Evolutionary conservation across 495 filamentous ascomycete species (phyloP).

Genomic region (Talaromyces nanjingensis): DNA sequence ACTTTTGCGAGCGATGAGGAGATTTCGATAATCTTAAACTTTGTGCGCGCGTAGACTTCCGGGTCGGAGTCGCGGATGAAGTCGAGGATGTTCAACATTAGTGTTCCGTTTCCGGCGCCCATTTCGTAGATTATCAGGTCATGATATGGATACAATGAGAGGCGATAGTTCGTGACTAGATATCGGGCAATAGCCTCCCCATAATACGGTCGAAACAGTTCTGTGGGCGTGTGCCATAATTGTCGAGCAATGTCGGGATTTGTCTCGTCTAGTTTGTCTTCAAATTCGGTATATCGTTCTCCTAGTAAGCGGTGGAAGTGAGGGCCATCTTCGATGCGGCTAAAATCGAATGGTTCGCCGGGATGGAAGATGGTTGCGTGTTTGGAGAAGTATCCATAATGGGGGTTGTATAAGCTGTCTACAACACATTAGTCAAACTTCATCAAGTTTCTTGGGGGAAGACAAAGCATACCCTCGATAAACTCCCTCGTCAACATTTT

Average conservation of each 20-base stretch:
- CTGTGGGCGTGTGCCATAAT: slow-evolving; percentile 97
- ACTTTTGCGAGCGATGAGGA: slow-evolving; percentile 68
- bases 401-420: slow-evolving; percentile 96
- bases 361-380: slow-evolving; percentile 94
- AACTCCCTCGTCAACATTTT: slow-evolving; percentile 98
- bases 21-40: slow-evolving; percentile 95
- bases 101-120: slow-evolving; percentile 92
- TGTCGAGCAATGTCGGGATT: slow-evolving; percentile 71
- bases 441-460: slow-evolving; percentile 5
- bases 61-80: slow-evolving; percentile 87
- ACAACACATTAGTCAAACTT: background rate
- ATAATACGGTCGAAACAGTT: slow-evolving; percentile 94
- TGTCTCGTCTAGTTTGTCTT: slow-evolving; percentile 72
- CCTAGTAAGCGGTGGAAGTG: slow-evolving; percentile 73
- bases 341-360: slow-evolving; percentile 90
- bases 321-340: slow-evolving; percentile 66
- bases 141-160: slow-evolving; percentile 88
- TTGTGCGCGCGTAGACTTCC: slow-evolving; percentile 87
- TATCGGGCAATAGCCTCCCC: slow-evolving; percentile 94
- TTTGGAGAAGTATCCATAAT: slow-evolving; percentile 98
- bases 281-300: slow-evolving; percentile 77
- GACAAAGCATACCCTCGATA: slow-evolving; percentile 65
- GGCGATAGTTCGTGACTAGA: slow-evolving; percentile 89
- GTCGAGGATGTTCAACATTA: slow-evolving; percentile 97
- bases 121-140: slow-evolving; percentile 99